These are phyloP conservation scores for Willaertia magna DNA, from an alignment of 208 protist species.

Conservation along the genomic window DNA sequence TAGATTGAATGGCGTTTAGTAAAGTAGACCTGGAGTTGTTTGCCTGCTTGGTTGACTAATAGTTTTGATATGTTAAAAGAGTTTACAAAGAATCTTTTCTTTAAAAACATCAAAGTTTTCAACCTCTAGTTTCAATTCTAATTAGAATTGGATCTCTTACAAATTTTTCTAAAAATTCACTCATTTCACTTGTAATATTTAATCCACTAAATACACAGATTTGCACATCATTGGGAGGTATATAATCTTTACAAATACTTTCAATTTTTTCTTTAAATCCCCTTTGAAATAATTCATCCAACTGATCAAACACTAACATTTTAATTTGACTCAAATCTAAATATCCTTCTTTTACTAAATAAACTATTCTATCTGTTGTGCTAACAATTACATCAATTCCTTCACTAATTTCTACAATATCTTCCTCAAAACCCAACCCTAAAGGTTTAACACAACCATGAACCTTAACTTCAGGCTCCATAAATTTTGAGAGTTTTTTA, in stretches of 20 bases:
- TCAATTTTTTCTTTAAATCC: slow-evolving; percentile 97
- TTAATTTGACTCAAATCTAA: slow-evolving; percentile 58
- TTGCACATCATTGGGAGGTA: slow-evolving; percentile 87
- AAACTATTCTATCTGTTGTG: slow-evolving; percentile 92
- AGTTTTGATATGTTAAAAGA: no score
- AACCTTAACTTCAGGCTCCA: slow-evolving; percentile 56
- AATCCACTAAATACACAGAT: slow-evolving; percentile 93
- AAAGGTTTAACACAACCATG: slow-evolving; percentile 62
- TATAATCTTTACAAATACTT: slow-evolving; percentile 91
- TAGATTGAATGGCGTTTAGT: no score
- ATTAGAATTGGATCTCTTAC: slow-evolving; percentile 96
- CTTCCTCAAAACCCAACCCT: slow-evolving; percentile 85
- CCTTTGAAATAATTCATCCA: slow-evolving; percentile 93
- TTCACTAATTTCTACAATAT: slow-evolving; percentile 75
- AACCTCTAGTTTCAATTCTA: no score
- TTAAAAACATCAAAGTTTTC: no score
- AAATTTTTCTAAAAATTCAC: slow-evolving; percentile 95
- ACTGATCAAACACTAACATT: slow-evolving; percentile 95
- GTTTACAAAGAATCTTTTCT: no score
- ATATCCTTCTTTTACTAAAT: slow-evolving; percentile 81
- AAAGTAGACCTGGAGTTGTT: no score
- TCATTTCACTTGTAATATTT: slow-evolving; percentile 95
- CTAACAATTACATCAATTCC: slow-evolving; percentile 86
- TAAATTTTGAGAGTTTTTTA: slow-evolving; percentile 84
- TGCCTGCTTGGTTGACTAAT: no score